Percentiles rank a stretch among this genome's conserved stretches.
Evolutionary conservation across 257 asterid genomes (phyloP).

Genomic region (Marsdenia floribunda): DNA sequence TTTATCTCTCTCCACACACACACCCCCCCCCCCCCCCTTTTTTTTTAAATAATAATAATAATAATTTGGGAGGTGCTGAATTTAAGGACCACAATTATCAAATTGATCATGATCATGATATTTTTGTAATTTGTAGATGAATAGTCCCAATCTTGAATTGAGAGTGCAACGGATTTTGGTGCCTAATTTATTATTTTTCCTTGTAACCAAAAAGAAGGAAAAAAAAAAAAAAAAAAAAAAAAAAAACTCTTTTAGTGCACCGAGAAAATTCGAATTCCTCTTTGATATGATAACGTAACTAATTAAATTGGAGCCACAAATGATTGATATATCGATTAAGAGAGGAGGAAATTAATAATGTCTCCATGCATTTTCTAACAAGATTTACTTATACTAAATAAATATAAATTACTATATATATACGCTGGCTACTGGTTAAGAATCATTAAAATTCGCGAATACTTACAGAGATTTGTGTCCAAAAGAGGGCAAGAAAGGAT

Average conservation of each 20-base stretch:
- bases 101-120: slow-evolving; percentile 25
- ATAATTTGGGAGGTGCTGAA: slow-evolving; percentile 4
- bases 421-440: not conserved
- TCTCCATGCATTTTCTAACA: not conserved
- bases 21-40: too few species aligned
- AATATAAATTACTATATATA: not conserved
- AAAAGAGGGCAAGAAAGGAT: not conserved
- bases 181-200: slow-evolving; percentile 28
- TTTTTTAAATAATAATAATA: not conserved
- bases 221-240: not conserved
- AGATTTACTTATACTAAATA: not conserved
- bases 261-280: slow-evolving; percentile 23
- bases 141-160: slow-evolving; percentile 41
- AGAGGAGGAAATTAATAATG: not conserved
- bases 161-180: slow-evolving; percentile 28
- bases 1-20: too few species aligned
- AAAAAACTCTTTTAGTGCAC: slow-evolving; percentile 24
- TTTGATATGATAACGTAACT: not conserved
- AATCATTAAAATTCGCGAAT: not conserved
- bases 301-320: slow-evolving; percentile 29
- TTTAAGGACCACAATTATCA: slow-evolving; percentile 54
- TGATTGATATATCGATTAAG: slow-evolving; percentile 3
- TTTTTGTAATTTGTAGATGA: slow-evolving; percentile 32
- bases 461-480: not conserved
- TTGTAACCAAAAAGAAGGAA: not conserved